Evolutionary conservation across 176 grass and related monocot species (phyloP).

Genomic region (Zizania latifolia): DNA sequence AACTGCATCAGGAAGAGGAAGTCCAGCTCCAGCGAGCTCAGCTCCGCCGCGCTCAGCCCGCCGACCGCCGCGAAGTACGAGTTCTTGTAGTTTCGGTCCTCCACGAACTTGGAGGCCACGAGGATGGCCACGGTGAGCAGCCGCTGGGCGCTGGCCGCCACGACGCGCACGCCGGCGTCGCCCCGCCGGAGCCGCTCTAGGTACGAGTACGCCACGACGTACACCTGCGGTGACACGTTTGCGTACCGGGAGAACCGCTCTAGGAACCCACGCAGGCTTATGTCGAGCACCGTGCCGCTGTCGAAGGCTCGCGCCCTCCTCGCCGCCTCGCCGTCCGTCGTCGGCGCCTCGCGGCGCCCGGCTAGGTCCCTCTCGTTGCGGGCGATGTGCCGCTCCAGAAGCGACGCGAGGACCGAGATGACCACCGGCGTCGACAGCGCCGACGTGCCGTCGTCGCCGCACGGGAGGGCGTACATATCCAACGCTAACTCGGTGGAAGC

Average conservation of each 20-base stretch:
- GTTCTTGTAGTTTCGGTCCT: slow-evolving; percentile 86
- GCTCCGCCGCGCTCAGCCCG: slow-evolving; percentile 51
- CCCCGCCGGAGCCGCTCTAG: slow-evolving; percentile 68
- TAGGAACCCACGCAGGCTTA: slow-evolving; percentile 59
- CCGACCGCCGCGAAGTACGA: slow-evolving; percentile 76
- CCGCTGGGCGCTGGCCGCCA: slow-evolving; percentile 62
- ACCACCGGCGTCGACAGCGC: slow-evolving; percentile 46
- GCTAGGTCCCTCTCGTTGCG: slow-evolving; percentile 48
- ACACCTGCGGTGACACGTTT: slow-evolving; percentile 52
- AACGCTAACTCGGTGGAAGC: slow-evolving; percentile 34
- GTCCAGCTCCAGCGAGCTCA: slow-evolving; percentile 60
- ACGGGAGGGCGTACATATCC: slow-evolving; percentile 36
- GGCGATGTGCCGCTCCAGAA: slow-evolving; percentile 67
- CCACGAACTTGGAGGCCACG: slow-evolving; percentile 90
- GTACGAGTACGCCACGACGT: slow-evolving; percentile 92
- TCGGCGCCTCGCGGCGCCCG: not conserved
- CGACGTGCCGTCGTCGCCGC: slow-evolving; percentile 8
- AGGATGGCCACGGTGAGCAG: slow-evolving; percentile 66
- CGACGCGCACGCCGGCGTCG: slow-evolving; percentile 40
- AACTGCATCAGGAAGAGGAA: slow-evolving; percentile 90
- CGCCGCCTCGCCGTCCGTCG: not conserved
- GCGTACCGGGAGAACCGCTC: slow-evolving; percentile 71
- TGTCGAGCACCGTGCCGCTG: slow-evolving; percentile 57
- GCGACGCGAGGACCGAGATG: slow-evolving; percentile 68
- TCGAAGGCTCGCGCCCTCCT: slow-evolving; percentile 43